Evolutionary conservation across 495 filamentous ascomycete genomes (phyloP).

Genomic region (Hyaloscypha finlandica): DNA sequence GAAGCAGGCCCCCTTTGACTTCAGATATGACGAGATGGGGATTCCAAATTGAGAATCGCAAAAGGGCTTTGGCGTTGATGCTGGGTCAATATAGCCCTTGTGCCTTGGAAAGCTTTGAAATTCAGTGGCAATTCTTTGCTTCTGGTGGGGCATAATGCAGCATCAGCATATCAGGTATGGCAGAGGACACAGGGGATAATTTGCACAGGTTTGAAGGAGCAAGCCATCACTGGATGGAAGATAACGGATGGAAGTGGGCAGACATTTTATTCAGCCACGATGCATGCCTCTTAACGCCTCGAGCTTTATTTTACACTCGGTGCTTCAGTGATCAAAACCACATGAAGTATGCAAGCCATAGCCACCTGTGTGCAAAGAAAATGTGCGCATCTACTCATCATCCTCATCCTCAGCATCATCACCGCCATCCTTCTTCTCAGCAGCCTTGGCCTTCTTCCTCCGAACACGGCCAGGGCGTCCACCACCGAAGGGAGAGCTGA

Average conservation of each 20-base stretch:
- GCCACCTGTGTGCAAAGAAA: slow-evolving; percentile 4
- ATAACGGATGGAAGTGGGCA: neutral
- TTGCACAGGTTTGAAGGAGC: neutral
- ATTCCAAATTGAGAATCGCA: no score
- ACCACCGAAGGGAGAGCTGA: slow-evolving; percentile 96
- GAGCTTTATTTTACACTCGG: slow-evolving; percentile 25
- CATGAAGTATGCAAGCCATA: slow-evolving; percentile 22
- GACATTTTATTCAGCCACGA: neutral
- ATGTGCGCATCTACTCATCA: slow-evolving; percentile 51
- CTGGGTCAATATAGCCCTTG: no score
- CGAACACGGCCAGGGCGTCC: slow-evolving; percentile 94
- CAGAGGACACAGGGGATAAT: no score
- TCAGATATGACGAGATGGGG: no score
- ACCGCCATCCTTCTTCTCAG: slow-evolving; percentile 83
- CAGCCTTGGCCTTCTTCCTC: slow-evolving; percentile 98
- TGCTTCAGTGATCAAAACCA: slow-evolving; percentile 10
- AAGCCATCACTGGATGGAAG: neutral
- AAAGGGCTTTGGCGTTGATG: no score
- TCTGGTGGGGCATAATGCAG: no score
- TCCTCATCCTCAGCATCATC: slow-evolving; percentile 92
- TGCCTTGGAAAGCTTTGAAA: no score
- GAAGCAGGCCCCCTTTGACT: no score
- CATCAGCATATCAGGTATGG: no score
- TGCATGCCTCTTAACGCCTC: slow-evolving; percentile 18
- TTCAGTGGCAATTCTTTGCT: no score